These are phyloP conservation scores for Zelonia costaricensis DNA, from an alignment of 208 protist genomes.

Conservation along the genomic window DNA sequence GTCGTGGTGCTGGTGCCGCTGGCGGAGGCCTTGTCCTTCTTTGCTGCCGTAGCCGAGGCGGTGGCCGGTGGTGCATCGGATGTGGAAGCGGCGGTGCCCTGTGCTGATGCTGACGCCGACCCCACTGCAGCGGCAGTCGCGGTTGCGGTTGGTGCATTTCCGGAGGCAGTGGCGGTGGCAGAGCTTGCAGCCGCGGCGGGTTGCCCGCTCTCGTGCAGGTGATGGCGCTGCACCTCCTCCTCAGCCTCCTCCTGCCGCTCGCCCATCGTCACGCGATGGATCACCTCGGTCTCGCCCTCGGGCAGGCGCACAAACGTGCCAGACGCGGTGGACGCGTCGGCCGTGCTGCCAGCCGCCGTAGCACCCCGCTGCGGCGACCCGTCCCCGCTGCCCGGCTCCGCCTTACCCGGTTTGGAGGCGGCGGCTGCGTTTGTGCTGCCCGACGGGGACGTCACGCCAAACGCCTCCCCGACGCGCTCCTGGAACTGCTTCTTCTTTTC, in stretches of 20 bases:
- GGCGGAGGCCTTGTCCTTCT: not conserved
- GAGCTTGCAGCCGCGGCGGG: no score
- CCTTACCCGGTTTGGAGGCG: not conserved
- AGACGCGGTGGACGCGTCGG: not conserved
- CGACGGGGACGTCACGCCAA: no score
- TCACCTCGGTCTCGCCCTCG: slow-evolving; percentile 9
- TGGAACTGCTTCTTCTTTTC: slow-evolving; percentile 15
- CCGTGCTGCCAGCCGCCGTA: not conserved
- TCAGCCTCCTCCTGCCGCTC: slow-evolving; percentile 9
- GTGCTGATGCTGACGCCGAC: no score
- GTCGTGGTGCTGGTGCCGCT: not conserved
- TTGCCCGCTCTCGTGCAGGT: no score
- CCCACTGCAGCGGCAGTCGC: no score
- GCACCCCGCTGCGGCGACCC: not conserved
- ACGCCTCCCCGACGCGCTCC: not conserved
- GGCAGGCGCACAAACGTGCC: slow-evolving; percentile 20
- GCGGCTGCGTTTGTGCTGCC: not conserved
- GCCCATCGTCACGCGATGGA: slow-evolving; percentile 11
- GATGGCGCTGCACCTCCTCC: not conserved
- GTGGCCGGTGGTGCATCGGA: not conserved
- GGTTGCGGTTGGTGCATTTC: no score
- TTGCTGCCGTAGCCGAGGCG: not conserved
- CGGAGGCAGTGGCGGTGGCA: no score
- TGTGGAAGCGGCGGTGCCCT: no score
- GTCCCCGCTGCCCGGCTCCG: not conserved